These are phyloP conservation scores for Knoxdaviesia proteae DNA, from an alignment of 2,329 filamentous ascomycete genomes.

Conservation along the genomic window DNA sequence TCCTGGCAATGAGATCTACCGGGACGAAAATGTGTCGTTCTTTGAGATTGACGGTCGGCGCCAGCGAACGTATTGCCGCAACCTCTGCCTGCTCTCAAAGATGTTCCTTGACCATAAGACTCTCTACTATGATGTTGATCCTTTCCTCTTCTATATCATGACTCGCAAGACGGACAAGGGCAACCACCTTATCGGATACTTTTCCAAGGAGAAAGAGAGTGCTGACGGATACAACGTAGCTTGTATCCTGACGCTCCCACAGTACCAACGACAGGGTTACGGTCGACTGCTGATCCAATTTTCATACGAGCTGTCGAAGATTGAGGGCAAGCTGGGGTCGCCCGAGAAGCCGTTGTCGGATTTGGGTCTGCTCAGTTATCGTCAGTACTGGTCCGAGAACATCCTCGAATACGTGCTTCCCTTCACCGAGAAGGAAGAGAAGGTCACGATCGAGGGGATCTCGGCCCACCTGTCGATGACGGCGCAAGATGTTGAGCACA, in stretches of 20 bases:
- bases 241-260: constrained; percentile 88
- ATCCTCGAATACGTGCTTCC: constrained; percentile 73
- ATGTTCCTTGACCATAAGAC: constrained; percentile 97
- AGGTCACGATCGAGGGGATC: constrained; percentile 70
- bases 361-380: constrained; percentile 77
- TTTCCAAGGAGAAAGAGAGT: constrained; percentile 95
- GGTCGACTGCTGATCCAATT: constrained; percentile 89
- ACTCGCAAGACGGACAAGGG: constrained; percentile 72
- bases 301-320: constrained; percentile 88
- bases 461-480: constrained; percentile 75
- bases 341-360: constrained; percentile 94
- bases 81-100: constrained; percentile 82
- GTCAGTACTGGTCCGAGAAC: constrained; percentile 94
- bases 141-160: constrained; percentile 98
- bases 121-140: constrained; percentile 97
- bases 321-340: constrained; percentile 84
- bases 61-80: constrained; percentile 90
- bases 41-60: constrained; percentile 93
- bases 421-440: constrained; percentile 43
- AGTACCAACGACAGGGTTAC: constrained; percentile 89
- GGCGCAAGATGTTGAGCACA: constrained; percentile 91
- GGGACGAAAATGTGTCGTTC: constrained; percentile 81
- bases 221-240: constrained; percentile 95
- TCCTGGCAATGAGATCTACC: constrained; percentile 94
- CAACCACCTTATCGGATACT: constrained; percentile 95